Conservation (phyloP, 768 basidiomycete species). For the Xanthoconium purpureum region DNA sequence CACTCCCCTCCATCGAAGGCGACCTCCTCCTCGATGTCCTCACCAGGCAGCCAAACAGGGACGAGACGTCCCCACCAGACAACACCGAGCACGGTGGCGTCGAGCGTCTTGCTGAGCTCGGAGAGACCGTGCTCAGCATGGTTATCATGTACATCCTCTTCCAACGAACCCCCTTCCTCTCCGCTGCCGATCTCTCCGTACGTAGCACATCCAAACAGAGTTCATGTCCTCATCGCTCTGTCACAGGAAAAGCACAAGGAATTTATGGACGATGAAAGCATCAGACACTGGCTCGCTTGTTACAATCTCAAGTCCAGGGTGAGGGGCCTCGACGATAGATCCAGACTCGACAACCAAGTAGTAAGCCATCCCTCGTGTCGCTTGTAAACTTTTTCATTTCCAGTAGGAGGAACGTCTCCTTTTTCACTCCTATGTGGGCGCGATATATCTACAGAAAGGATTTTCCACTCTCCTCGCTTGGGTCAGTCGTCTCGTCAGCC, state of each 20-base stretch:
- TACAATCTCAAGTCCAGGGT: slow-evolving; percentile 56
- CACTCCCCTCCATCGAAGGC: slow-evolving; percentile 55
- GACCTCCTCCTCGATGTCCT: slow-evolving; percentile 59
- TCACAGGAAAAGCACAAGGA: slow-evolving; percentile 25
- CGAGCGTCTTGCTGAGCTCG: slow-evolving; percentile 59
- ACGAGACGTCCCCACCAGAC: slow-evolving; percentile 30
- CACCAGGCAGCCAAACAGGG: slow-evolving; percentile 45
- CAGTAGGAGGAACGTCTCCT: slow-evolving; percentile 53
- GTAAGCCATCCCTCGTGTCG: slow-evolving; percentile 20
- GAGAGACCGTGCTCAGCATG: slow-evolving; percentile 49
- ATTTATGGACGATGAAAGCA: slow-evolving; percentile 37
- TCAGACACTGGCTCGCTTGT: slow-evolving; percentile 47
- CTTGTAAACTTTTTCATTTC: slow-evolving; percentile 3
- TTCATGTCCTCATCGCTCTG: not conserved
- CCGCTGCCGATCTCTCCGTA: slow-evolving; percentile 44
- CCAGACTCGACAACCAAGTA: slow-evolving; percentile 36
- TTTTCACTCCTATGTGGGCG: slow-evolving; percentile 64
- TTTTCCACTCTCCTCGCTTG: slow-evolving; percentile 47
- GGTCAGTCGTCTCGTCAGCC: slow-evolving; percentile 57
- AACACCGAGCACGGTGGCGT: slow-evolving; percentile 52
- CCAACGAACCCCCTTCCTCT: slow-evolving; percentile 41
- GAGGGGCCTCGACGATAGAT: slow-evolving; percentile 40
- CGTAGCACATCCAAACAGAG: slow-evolving; percentile 8
- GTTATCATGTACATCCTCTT: slow-evolving; percentile 52
- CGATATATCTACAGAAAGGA: slow-evolving; percentile 60